Percentiles rank a stretch among this genome's conserved stretches.
Evolutionary conservation across 1,284 basidiomycete species (phyloP).

Genomic region (Boletus semigastroideus): DNA sequence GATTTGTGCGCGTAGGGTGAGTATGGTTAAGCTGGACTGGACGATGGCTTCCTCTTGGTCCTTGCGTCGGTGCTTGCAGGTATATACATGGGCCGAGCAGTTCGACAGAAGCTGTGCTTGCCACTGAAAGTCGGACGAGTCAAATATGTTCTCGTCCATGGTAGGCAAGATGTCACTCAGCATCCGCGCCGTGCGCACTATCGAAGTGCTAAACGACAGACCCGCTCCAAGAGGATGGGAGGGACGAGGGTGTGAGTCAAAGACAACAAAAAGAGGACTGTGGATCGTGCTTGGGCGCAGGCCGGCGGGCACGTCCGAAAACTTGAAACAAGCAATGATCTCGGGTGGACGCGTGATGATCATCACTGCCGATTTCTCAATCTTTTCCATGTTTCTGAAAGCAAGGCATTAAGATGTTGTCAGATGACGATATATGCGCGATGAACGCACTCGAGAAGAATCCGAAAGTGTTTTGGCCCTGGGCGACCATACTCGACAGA

Average conservation of each 20-base stretch:
- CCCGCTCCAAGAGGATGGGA: slow-evolving; percentile 58
- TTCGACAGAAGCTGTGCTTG: slow-evolving; percentile 61
- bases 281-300: slow-evolving; percentile 9
- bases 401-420: not conserved
- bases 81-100: slow-evolving; percentile 56
- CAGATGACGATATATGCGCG: not conserved
- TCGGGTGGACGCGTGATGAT: slow-evolving; percentile 71
- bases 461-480: slow-evolving; percentile 40
- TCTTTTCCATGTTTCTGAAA: slow-evolving; percentile 34
- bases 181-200: slow-evolving; percentile 42
- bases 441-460: slow-evolving; percentile 44
- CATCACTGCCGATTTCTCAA: slow-evolving; percentile 38
- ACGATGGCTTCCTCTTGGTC: slow-evolving; percentile 37
- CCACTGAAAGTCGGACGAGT: slow-evolving; percentile 55
- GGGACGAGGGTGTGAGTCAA: slow-evolving; percentile 65
- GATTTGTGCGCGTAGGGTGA: slow-evolving; percentile 44
- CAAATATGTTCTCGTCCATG: slow-evolving; percentile 43
- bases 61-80: slow-evolving; percentile 24
- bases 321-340: slow-evolving; percentile 56
- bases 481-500: slow-evolving; percentile 42
- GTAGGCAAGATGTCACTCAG: slow-evolving; percentile 48
- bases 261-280: slow-evolving; percentile 48
- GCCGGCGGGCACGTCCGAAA: slow-evolving; percentile 29
- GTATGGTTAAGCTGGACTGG: slow-evolving; percentile 47
- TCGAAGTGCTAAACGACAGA: slow-evolving; percentile 46